phyloP scores from a whole-genome alignment of 345 rosid species.

The Populus euphratica region DNA sequence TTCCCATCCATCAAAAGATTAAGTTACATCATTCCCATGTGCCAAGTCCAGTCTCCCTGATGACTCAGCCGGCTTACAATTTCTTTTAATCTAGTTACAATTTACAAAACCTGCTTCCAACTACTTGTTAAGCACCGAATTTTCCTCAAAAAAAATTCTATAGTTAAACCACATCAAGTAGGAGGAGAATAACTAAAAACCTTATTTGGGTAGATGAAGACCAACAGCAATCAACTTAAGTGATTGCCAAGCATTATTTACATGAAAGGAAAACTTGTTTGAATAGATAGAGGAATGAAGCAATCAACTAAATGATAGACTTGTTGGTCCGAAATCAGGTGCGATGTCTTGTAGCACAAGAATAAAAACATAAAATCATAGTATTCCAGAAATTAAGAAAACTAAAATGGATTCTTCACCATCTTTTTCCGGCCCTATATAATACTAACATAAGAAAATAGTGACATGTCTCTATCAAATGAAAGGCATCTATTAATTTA shows the following conservation, averaged over 20 bases:
- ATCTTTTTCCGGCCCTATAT: neutral
- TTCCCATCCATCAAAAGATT: constrained; percentile 1
- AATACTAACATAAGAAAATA: neutral
- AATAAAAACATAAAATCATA: neutral
- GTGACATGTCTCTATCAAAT: no score
- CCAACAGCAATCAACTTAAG: neutral
- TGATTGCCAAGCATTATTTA: neutral
- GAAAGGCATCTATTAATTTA: neutral
- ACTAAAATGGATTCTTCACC: neutral
- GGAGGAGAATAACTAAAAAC: neutral
- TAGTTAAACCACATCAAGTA: neutral
- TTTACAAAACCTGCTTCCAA: neutral
- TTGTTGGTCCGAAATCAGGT: neutral
- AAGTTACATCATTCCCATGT: neutral
- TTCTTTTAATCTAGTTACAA: neutral
- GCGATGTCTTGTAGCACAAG: neutral
- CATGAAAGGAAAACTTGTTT: neutral
- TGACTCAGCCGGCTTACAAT: constrained; percentile 4
- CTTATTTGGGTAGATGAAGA: neutral
- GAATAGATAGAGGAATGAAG: neutral
- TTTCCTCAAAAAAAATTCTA: neutral
- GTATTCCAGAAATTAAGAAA: neutral
- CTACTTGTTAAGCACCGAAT: neutral
- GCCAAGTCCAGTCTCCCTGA: neutral
- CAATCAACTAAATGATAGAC: neutral